Percentiles rank a stretch among this genome's conserved stretches.
Conservation (phyloP, 371 early-diverging fungal genomes). For the Choanephora cucurbitarum region DNA sequence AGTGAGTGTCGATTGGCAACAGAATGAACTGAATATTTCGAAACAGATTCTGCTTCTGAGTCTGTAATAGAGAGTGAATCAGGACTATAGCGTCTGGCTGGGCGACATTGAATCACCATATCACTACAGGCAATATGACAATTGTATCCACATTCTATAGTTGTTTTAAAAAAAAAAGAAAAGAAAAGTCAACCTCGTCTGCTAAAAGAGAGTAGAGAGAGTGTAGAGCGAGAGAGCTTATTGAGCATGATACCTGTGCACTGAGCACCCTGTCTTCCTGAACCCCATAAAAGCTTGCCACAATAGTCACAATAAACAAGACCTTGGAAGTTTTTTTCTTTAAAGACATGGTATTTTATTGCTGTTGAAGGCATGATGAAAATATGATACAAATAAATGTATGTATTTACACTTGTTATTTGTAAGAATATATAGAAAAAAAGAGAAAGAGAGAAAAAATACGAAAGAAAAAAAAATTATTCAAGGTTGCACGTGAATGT, state of each 20-base stretch:
- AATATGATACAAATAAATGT: slow-evolving; percentile 3
- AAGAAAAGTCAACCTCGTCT: too few species aligned
- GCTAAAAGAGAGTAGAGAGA: too few species aligned
- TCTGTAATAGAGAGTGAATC: slow-evolving; percentile 47
- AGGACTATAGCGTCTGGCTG: slow-evolving; percentile 34
- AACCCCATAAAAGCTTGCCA: slow-evolving; percentile 59
- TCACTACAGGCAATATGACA: slow-evolving; percentile 43
- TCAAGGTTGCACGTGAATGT: neutral
- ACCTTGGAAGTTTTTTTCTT: slow-evolving; percentile 50
- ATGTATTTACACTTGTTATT: too few species aligned
- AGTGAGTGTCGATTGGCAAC: slow-evolving; percentile 7
- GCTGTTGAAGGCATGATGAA: slow-evolving; percentile 27
- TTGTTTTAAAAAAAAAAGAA: neutral
- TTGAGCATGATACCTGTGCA: slow-evolving; percentile 43
- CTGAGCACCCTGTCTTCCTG: slow-evolving; percentile 57
- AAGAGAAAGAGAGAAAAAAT: neutral
- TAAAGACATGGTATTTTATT: slow-evolving; percentile 46
- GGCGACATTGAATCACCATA: slow-evolving; percentile 41
- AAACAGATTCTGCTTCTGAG: slow-evolving; percentile 47
- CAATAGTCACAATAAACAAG: slow-evolving; percentile 65
- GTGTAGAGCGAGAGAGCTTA: too few species aligned
- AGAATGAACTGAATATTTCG: slow-evolving; percentile 29
- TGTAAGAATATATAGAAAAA: neutral
- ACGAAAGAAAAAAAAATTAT: slow-evolving; percentile 4
- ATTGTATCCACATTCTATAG: slow-evolving; percentile 41